Percentiles rank a stretch among this genome's conserved stretches.
phyloP scores from a whole-genome alignment of 106 monocot genomes.

The Acorus gramineus region DNA sequence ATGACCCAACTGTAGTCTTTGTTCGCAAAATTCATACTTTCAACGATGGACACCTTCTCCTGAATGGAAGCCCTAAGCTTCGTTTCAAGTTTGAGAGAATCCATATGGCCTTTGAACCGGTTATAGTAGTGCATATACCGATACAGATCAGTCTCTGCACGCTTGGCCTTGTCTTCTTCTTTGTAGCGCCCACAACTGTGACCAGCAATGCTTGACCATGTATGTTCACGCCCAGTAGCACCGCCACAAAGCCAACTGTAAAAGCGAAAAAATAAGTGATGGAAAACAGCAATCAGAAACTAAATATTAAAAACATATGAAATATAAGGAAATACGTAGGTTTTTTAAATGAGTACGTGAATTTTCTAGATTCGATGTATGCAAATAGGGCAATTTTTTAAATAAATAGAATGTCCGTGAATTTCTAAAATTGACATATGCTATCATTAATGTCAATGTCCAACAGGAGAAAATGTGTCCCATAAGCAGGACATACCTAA shows the following conservation, averaged over 20 bases:
- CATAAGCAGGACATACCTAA: too few relatives aligned
- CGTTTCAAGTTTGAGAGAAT: constrained; percentile 77
- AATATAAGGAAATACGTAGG: too few relatives aligned
- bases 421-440: too few relatives aligned
- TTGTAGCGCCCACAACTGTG: constrained; percentile 89
- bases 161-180: constrained; percentile 51
- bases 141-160: constrained; percentile 61
- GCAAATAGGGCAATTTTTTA: too few relatives aligned
- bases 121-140: constrained; percentile 89
- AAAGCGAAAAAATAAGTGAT: neutral
- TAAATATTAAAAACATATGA: neutral
- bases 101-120: constrained; percentile 77
- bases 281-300: neutral
- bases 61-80: constrained; percentile 58
- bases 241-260: constrained; percentile 90
- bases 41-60: constrained; percentile 53
- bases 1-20: constrained; percentile 73
- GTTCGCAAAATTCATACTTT: constrained; percentile 59
- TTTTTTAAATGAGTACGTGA: too few relatives aligned
- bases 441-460: too few relatives aligned
- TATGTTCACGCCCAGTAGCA: constrained; percentile 81
- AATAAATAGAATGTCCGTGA: too few relatives aligned
- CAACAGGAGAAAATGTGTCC: too few relatives aligned
- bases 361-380: too few relatives aligned
- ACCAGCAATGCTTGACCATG: constrained; percentile 70